phyloP scores from a whole-genome alignment of 768 basidiomycete genomes.

The Phlebiopsis gigantea region DNA sequence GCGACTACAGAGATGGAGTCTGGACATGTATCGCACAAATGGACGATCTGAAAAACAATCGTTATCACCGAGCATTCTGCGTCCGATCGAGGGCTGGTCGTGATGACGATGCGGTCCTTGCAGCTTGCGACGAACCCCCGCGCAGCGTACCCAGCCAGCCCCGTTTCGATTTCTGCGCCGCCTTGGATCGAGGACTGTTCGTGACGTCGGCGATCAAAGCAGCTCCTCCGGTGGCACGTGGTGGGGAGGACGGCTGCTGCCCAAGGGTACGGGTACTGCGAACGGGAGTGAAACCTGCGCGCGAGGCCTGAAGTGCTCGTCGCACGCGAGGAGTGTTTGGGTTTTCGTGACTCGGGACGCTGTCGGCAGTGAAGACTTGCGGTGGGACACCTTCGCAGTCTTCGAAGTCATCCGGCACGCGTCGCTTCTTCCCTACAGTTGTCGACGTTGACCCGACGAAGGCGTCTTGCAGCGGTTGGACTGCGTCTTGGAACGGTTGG shows the following conservation, averaged over 20 bases:
- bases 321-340: conserved; percentile 55
- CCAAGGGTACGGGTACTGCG: conserved; percentile 25
- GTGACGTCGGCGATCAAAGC: conserved; percentile 53
- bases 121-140: conserved; percentile 25
- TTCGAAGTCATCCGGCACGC: conserved; percentile 75
- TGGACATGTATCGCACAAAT: background rate
- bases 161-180: conserved; percentile 44
- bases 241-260: conserved; percentile 10
- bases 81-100: conserved; percentile 2
- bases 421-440: conserved; percentile 58
- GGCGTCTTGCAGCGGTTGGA: background rate
- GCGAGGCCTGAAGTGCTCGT: conserved; percentile 49
- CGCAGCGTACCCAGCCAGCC: conserved; percentile 73
- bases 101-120: conserved; percentile 5
- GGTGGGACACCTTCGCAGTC: conserved; percentile 47
- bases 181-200: conserved; percentile 45
- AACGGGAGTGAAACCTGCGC: conserved; percentile 70
- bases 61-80: conserved; percentile 10
- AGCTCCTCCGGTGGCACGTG: conserved; percentile 35
- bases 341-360: conserved; percentile 20
- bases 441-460: background rate
- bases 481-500: background rate
- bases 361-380: conserved; percentile 59
- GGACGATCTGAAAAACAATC: background rate
- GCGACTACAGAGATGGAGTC: background rate